A percentile compares a stretch with the other conserved stretches of the same genome.
These are phyloP conservation scores for Gillenia trifoliata DNA, from an alignment of 306 rosid species.

Conservation along the genomic window DNA sequence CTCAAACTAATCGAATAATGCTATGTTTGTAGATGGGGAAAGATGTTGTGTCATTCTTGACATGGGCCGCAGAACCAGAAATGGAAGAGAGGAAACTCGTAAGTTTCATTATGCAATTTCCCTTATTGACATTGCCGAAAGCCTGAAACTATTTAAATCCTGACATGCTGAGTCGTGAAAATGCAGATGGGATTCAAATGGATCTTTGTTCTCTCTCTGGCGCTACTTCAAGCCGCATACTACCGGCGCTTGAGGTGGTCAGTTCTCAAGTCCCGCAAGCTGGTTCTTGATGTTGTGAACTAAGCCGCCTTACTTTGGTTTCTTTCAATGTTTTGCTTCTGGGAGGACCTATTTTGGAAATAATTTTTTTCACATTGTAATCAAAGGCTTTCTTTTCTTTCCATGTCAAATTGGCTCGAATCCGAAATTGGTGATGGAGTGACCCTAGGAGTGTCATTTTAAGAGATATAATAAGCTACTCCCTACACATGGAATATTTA, in stretches of 20 bases:
- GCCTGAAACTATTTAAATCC: neutral
- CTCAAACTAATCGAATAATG: neutral
- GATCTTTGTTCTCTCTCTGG: constrained; percentile 91
- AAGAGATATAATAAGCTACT: constrained; percentile 52
- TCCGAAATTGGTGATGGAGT: constrained; percentile 45
- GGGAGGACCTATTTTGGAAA: constrained; percentile 44
- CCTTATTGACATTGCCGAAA: neutral
- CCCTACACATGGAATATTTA: constrained; percentile 17
- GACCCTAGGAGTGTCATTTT: constrained; percentile 40
- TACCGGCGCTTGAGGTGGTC: constrained; percentile 95
- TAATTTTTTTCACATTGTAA: constrained; percentile 45
- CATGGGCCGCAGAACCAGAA: constrained; percentile 99
- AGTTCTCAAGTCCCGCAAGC: constrained; percentile 89
- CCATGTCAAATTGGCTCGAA: constrained; percentile 36
- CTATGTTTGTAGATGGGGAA: constrained; percentile 80
- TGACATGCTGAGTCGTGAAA: neutral
- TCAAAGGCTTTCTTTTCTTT: constrained; percentile 26
- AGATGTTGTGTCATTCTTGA: constrained; percentile 77
- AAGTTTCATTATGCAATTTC: constrained; percentile 3
- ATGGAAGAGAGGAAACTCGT: constrained; percentile 99
- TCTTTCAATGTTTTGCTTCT: constrained; percentile 27
- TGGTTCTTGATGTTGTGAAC: constrained; percentile 94
- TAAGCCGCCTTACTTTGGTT: constrained; percentile 33
- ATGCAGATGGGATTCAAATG: constrained; percentile 98
- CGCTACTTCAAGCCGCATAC: constrained; percentile 89